Evolutionary conservation across 768 basidiomycete genomes (phyloP).

Genomic region (Harrya chromipes): DNA sequence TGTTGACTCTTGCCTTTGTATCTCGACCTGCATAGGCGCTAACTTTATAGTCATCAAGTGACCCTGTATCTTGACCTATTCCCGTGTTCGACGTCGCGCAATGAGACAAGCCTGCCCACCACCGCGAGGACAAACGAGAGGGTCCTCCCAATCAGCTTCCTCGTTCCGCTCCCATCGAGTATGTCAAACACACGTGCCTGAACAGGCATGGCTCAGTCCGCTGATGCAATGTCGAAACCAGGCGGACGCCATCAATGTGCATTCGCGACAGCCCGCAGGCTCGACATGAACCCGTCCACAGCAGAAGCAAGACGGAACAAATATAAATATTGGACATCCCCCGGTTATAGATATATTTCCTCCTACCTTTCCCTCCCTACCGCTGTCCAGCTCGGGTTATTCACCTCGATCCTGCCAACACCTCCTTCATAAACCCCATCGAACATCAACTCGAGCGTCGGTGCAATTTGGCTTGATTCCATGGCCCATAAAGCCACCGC

Average conservation of each 20-base stretch:
- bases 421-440: slow-evolving; percentile 65
- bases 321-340: not conserved
- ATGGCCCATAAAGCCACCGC: slow-evolving; percentile 71
- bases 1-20: slow-evolving; percentile 3
- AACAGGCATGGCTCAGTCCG: too few relatives aligned
- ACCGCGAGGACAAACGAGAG: slow-evolving; percentile 15
- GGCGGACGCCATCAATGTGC: too few relatives aligned
- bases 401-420: slow-evolving; percentile 49
- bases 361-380: slow-evolving; percentile 16
- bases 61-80: not conserved
- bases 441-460: slow-evolving; percentile 50
- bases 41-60: slow-evolving; percentile 8
- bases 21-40: slow-evolving; percentile 3
- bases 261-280: too few relatives aligned
- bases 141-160: slow-evolving; percentile 29
- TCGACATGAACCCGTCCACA: too few relatives aligned
- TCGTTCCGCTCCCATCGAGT: slow-evolving; percentile 36
- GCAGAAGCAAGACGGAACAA: not conserved
- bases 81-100: not conserved
- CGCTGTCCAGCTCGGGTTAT: slow-evolving; percentile 59
- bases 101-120: slow-evolving; percentile 2
- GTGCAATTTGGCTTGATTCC: slow-evolving; percentile 46
- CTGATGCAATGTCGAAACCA: too few relatives aligned
- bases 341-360: not conserved
- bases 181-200: slow-evolving; percentile 44